These are phyloP conservation scores for Mortierella sp. DNA, from an alignment of 371 early-diverging fungal species.

Conservation along the genomic window DNA sequence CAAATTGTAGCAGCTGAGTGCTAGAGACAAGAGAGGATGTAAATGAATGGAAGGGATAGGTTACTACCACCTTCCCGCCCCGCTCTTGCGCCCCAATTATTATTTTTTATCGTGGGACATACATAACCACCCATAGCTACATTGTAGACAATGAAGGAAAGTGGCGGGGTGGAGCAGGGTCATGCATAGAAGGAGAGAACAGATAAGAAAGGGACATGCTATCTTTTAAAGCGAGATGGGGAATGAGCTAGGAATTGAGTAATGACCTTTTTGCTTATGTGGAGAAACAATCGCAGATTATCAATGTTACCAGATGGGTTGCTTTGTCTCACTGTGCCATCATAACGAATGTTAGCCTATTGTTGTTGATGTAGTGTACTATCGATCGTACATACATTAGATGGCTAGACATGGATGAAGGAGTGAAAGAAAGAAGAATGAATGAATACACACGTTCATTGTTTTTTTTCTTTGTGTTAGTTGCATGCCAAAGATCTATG, in stretches of 20 bases:
- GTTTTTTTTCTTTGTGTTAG: not conserved
- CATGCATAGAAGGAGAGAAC: no score
- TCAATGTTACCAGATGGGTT: no score
- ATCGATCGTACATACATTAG: not conserved
- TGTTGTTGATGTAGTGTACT: not conserved
- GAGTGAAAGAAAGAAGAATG: not conserved
- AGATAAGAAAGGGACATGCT: not conserved
- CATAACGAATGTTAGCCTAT: no score
- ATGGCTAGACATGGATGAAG: not conserved
- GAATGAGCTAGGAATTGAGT: no score
- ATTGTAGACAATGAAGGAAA: no score
- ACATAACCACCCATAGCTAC: no score
- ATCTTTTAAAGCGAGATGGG: not conserved
- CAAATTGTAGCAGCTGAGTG: not conserved
- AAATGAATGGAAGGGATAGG: not conserved
- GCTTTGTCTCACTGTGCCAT: no score
- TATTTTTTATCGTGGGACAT: not conserved
- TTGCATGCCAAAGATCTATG: not conserved
- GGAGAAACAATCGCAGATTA: no score
- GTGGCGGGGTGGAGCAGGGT: not conserved
- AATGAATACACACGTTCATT: not conserved
- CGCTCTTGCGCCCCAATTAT: no score
- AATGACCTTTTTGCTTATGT: no score
- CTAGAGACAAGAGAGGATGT: not conserved
- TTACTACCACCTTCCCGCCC: no score